Evolutionary conservation across 2,329 filamentous ascomycete genomes (phyloP).

Genomic region (Ascochyta clinopodiicola): DNA sequence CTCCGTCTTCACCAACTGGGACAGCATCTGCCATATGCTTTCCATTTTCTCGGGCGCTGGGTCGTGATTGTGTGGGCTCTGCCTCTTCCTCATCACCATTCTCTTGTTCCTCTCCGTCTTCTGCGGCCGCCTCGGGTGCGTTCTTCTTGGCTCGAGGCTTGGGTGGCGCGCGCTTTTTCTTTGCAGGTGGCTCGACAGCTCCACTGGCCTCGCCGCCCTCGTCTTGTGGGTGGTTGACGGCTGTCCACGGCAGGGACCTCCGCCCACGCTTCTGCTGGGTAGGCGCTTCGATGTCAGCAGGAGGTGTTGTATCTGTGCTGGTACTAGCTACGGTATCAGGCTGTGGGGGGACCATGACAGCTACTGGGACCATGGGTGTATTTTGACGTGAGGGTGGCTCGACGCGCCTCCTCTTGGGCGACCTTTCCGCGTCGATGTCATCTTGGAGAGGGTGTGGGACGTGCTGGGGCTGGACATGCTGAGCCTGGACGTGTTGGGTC

Average conservation of each 20-base stretch:
- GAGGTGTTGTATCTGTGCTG: neutral
- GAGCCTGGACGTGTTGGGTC: neutral
- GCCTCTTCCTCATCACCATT: slow-evolving; percentile 22
- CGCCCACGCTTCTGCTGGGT: slow-evolving; percentile 15
- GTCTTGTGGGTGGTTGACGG: slow-evolving; percentile 37
- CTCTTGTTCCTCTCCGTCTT: slow-evolving; percentile 1
- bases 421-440: slow-evolving; percentile 17
- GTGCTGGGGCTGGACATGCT: neutral
- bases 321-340: neutral
- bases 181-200: slow-evolving; percentile 11
- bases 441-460: slow-evolving; percentile 17
- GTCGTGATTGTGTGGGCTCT: slow-evolving; percentile 16
- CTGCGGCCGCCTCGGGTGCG: slow-evolving; percentile 1
- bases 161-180: slow-evolving; percentile 21
- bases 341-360: slow-evolving; percentile 12
- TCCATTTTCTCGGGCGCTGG: slow-evolving; percentile 25
- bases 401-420: slow-evolving; percentile 32
- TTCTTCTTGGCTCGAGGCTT: slow-evolving; percentile 21
- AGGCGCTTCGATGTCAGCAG: slow-evolving; percentile 1
- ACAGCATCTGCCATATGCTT: slow-evolving; percentile 24
- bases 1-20: slow-evolving; percentile 20
- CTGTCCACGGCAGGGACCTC: slow-evolving; percentile 32
- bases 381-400: slow-evolving; percentile 14
- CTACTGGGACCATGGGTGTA: slow-evolving; percentile 5
- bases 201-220: slow-evolving; percentile 18